Base-by-base conservation (phyloP, 2,329 filamentous ascomycete genomes). In the Fusarium foetens region DNA sequence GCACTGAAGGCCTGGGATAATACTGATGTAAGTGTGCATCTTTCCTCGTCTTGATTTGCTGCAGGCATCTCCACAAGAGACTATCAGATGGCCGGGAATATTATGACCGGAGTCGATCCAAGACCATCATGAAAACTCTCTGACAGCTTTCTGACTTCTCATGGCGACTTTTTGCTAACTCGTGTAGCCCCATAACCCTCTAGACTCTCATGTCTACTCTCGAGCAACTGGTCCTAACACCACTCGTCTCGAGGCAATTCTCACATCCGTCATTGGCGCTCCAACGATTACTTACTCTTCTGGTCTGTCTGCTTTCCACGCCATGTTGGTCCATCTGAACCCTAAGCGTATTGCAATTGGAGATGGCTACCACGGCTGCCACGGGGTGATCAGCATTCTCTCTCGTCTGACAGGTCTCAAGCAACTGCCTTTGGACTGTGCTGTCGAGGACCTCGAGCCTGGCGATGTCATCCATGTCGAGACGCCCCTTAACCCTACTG, bases 391-490 rank as follows among this genome's bases (percentile, higher is more conserved):
- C 75, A 82, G 82, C 36, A 83, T 98, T 60, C 86, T 97, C 73
- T 82, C 87, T 66, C 93, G 94, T 71, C 89, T 98, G 54, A 94
- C 91, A 31, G 92, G 92, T 1, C 88, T 97, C 31, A 82, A 91
- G 79, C 88, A 92, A 73, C 86, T 98, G 5, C 87, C 91, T 27
- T 87, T 98, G 19, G 88, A 92, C 76, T 93, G 90, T 77, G 85
- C 90, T 13, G 85, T 87, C 19, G 88, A 89, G 43, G 88, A 90
- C 38, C 86, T 98, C 6, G 86, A 90, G 29, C 83, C 88, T 6
- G 95, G 95, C 6, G 96, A 98, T 80, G 85, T 98, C 6, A 87
- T 99, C 57, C 94, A 97, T 80, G 86, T 98, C 55, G 96, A 99
- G 84, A 98, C 95, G 8, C 96, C 96, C 1, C 86, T 98, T 42